Evolutionary conservation across 139 green algal species (phyloP), one percentile per base, ranked within the genome.

Genomic region (Chlorella sp.): DNA sequence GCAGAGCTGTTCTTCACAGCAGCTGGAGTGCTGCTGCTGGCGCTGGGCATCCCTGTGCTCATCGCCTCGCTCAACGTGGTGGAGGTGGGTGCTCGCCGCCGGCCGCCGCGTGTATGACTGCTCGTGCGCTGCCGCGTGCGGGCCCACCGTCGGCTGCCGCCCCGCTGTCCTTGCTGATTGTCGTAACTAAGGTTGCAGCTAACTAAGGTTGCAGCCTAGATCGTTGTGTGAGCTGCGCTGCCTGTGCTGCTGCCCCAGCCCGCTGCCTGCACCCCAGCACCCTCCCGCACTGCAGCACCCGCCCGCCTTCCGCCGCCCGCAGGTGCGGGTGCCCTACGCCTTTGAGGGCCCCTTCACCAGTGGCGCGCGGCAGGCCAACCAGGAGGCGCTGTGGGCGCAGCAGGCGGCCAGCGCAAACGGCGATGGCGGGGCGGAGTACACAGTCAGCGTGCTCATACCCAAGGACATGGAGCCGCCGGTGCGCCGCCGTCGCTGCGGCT

Each of bases 401-500:
- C 51, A 60, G 16, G 13, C 46, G 46, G 46, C 9, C 13, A 60
- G 51, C 51, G 4, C 11, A 11, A 60, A 60, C 16, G 62, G 58
- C 13, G 69, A 65, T 11, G 62, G 13, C 9, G 87, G 84, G 30
- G 73, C 90, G 30, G 20, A 69, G 7, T 72, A 81, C 46, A 78
- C 58, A 11, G 56, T 91, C 8, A 76, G 26, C 48, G 13, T 93
- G 28, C 77, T 60, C 8, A 76, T 90, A 28, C 36, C 70, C 43
- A 76, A 87, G 40, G 32, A 67, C 41, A 90, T 93, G 90, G 74
- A 89, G 34, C 73, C 85, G 51, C 90, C 90, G 75, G 88, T 96
- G 69, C n/a, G 88, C 46, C 9, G 28, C 40, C 5, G 40, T 36
- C 11, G 70, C 70, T 20, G 24, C 14, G 38, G 43, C 41, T 58